Evolutionary conservation across 345 rosid genomes (phyloP), one percentile per base, ranked within the genome.

Genomic region (Stellera chamaejasme): DNA sequence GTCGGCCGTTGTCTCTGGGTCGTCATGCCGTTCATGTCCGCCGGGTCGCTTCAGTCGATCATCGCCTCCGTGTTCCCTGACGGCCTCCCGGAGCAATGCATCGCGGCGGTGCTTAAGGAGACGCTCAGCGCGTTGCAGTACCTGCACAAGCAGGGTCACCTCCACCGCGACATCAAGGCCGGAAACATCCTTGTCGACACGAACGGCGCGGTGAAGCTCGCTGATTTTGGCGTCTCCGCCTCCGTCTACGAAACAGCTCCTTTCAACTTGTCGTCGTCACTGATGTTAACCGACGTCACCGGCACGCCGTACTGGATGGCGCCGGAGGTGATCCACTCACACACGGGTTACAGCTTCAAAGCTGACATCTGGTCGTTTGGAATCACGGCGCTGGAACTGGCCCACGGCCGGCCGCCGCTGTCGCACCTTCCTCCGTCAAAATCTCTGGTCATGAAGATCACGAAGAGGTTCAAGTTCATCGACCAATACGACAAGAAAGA

Each of bases 241-340:
- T 85, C 95, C 0, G 69, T 91, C 13, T 88, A 79, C 52, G 98
- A 91, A 54, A 70, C 76, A 39, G 61, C 43, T 15, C 53, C 59
- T 13, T 48, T 49, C 6, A 72, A 73, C 1, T 54, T 50, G n/a
- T 73, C 85, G 0, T 66, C 90, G 5, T 59, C 79, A 47, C 45
- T 69, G 63, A 69, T 74, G 78, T 67, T 88, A 6, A 85, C 88
- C 2, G 89, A 85, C 66, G 47, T 87, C 23, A 80, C 98, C 0
- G 96, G 98, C 11, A 85, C 96, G 0, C 92, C 92, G 1, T 91
- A 88, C 55, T 91, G 98, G 98, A 91, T 91, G 96, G 96, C 98
- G 16, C 98, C 95, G 3, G 98, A 88, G 77, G 98, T 91, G 61
- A 83, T 91, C 42, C 98, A 85, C 69, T 85, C 98, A 2, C 98